phyloP scores from a whole-genome alignment of 192 early-diverging fungal genomes.

The Backusella circina region DNA sequence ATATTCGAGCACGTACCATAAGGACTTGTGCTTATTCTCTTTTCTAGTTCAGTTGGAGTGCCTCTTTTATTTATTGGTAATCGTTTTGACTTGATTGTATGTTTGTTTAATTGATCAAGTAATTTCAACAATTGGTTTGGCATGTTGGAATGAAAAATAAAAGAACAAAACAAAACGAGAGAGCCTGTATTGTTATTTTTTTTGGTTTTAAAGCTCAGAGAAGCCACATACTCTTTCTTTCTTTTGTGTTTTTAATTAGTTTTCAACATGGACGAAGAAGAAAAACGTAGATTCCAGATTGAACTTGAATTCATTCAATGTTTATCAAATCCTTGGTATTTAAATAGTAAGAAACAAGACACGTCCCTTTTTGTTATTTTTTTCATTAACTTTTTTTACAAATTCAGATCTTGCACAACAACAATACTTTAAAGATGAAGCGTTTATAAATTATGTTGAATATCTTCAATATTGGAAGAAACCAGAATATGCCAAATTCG shows the following conservation, averaged over 20 bases:
- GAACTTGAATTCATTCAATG: constrained; percentile 97
- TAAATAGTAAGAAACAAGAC: constrained; percentile 60
- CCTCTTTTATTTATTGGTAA: not conserved
- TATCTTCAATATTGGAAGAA: constrained; percentile 90
- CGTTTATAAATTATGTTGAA: constrained; percentile 86
- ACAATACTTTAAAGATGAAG: constrained; percentile 77
- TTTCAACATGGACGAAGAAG: constrained; percentile 8
- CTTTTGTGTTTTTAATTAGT: not conserved
- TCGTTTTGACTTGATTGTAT: not conserved
- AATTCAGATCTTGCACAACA: constrained; percentile 78
- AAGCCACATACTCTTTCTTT: not conserved
- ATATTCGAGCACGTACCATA: constrained; percentile 11
- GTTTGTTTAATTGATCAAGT: not conserved
- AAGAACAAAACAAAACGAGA: not conserved
- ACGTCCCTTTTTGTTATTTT: no score
- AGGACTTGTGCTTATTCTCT: constrained; percentile 9
- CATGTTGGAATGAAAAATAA: not conserved
- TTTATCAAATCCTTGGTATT: constrained; percentile 90
- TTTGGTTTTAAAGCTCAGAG: not conserved
- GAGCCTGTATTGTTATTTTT: no score
- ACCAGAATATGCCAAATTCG: constrained; percentile 87
- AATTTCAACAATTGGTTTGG: constrained; percentile 4
- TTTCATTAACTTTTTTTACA: not conserved
- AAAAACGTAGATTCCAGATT: constrained; percentile 67
- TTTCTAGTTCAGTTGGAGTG: not conserved